A percentile compares a stretch with the other conserved stretches of the same genome.
These are phyloP conservation scores for Pseudopyricularia javanii DNA, from an alignment of 2,329 filamentous ascomycete species.

Conservation along the genomic window DNA sequence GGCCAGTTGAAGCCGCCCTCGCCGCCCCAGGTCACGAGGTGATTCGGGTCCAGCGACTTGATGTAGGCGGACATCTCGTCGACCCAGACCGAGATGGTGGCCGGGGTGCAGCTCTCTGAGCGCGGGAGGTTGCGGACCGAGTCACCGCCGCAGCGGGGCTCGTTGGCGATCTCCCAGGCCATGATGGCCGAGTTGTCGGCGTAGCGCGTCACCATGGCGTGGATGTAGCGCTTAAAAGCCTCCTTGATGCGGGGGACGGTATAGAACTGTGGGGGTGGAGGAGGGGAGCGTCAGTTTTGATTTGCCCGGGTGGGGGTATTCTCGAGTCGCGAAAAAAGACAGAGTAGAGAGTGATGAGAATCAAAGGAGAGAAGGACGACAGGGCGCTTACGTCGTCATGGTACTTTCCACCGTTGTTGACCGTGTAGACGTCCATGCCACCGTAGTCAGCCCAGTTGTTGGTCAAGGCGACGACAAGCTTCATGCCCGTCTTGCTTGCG, in stretches of 20 bases:
- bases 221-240: slow-evolving; percentile 22
- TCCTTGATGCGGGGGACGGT: slow-evolving; percentile 1
- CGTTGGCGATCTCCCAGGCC: slow-evolving; percentile 42
- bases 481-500: slow-evolving; percentile 3
- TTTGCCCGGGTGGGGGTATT: too few species aligned
- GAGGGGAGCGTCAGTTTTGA: neutral
- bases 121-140: slow-evolving; percentile 2
- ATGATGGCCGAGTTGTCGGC: slow-evolving; percentile 32
- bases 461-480: slow-evolving; percentile 3
- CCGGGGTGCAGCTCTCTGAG: neutral
- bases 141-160: slow-evolving; percentile 36
- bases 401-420: slow-evolving; percentile 2
- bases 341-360: neutral
- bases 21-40: slow-evolving; percentile 54
- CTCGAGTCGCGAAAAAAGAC: neutral
- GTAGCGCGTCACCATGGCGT: slow-evolving; percentile 35
- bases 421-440: slow-evolving; percentile 9
- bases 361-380: neutral
- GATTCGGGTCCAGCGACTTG: slow-evolving; percentile 19
- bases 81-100: neutral
- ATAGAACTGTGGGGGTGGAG: neutral
- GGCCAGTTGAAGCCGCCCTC: slow-evolving; percentile 23
- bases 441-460: slow-evolving; percentile 10
- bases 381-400: neutral
- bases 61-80: slow-evolving; percentile 4